A percentile compares a stretch with the other conserved stretches of the same genome.
These are phyloP conservation scores for Gloeostereum incarnatum DNA, from an alignment of 768 basidiomycete genomes.

Conservation along the genomic window DNA sequence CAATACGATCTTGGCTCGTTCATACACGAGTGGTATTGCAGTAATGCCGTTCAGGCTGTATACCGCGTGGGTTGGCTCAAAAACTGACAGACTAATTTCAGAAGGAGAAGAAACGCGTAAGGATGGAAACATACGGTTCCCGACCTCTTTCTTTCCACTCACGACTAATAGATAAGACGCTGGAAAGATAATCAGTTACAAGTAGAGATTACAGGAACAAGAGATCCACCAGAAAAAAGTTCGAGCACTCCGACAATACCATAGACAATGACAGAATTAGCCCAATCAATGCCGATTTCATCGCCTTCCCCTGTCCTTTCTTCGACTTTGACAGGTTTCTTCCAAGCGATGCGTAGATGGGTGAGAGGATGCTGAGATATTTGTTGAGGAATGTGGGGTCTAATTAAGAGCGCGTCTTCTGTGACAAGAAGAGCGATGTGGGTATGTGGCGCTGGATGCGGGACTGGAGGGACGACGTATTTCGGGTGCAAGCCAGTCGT, in stretches of 20 bases:
- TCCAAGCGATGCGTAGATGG: conserved; percentile 51
- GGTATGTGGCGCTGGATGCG: conserved; percentile 69
- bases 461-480: conserved; percentile 54
- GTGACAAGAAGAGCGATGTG: conserved; percentile 55
- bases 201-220: conserved; percentile 7
- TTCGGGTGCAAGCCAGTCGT: conserved; percentile 46
- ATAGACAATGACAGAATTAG: conserved; percentile 49
- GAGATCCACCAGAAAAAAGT: conserved; percentile 54
- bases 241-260: conserved; percentile 72
- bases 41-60: conserved; percentile 61
- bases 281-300: conserved; percentile 39
- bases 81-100: conserved; percentile 31
- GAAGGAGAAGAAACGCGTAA: neutral
- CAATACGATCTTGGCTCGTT: conserved; percentile 46
- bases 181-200: conserved; percentile 16
- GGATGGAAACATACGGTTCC: conserved; percentile 43
- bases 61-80: conserved; percentile 51
- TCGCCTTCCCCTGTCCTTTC: conserved; percentile 29
- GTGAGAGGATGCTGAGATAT: conserved; percentile 18
- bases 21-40: conserved; percentile 64
- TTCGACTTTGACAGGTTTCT: conserved; percentile 43
- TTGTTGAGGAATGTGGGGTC: conserved; percentile 35
- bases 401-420: conserved; percentile 54
- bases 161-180: conserved; percentile 75
- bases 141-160: conserved; percentile 50